A percentile compares a stretch with the other conserved stretches of the same genome.
Evolutionary conservation across 1,139 yeast genomes (phyloP).

Genomic region (Scheffersomyces stambukii): DNA sequence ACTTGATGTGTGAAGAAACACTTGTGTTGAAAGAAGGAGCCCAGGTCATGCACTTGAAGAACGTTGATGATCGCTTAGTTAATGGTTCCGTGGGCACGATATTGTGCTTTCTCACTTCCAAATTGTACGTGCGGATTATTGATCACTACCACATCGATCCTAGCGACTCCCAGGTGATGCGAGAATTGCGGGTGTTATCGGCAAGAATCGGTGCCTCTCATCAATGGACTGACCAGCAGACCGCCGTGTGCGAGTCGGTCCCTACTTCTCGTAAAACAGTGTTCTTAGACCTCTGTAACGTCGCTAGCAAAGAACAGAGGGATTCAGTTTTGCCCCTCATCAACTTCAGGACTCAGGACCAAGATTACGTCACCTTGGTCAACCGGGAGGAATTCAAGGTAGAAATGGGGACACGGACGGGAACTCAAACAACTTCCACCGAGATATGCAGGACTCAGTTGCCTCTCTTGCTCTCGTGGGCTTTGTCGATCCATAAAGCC

Average conservation of each 20-base stretch:
- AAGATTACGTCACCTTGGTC: constrained; percentile 40
- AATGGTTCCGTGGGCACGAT: constrained; percentile 57
- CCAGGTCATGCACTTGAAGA: constrained; percentile 55
- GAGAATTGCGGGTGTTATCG: constrained; percentile 26
- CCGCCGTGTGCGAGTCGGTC: constrained; percentile 19
- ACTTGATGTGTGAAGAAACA: constrained; percentile 43
- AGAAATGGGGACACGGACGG: constrained; percentile 9
- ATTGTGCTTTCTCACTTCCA: constrained; percentile 56
- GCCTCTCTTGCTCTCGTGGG: constrained; percentile 92
- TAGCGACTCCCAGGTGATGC: constrained; percentile 18
- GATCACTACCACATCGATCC: constrained; percentile 22
- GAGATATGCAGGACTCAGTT: constrained; percentile 46
- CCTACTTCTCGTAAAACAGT: constrained; percentile 24
- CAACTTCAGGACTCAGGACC: constrained; percentile 40
- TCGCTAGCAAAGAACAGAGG: constrained; percentile 26
- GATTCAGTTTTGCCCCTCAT: constrained; percentile 51
- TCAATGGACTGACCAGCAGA: constrained; percentile 42
- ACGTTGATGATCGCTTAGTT: constrained; percentile 42
- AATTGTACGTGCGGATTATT: constrained; percentile 23
- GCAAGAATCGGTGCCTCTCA: constrained; percentile 21
- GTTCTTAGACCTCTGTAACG: constrained; percentile 24
- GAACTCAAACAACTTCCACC: too few relatives aligned
- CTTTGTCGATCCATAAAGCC: constrained; percentile 90
- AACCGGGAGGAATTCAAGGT: constrained; percentile 72
- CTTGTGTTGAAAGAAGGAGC: constrained; percentile 53